These are phyloP conservation scores for Colletotrichum sp. DNA, from an alignment of 2,329 filamentous ascomycete species.

Conservation along the genomic window DNA sequence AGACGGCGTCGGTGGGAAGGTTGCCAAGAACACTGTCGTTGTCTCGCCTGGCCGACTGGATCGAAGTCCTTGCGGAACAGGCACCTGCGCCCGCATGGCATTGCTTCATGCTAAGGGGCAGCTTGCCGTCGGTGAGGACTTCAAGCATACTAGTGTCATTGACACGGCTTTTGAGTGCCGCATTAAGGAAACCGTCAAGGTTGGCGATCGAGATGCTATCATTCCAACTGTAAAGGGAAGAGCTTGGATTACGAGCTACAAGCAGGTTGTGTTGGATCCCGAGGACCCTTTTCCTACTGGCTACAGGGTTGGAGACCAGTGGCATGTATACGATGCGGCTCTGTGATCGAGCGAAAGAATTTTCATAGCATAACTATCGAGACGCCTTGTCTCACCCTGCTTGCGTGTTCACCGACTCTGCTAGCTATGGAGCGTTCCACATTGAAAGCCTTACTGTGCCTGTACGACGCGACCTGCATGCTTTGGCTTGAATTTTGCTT, in stretches of 20 bases:
- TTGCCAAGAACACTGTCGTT: constrained; percentile 43
- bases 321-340: not conserved
- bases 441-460: not conserved
- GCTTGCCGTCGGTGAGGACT: constrained; percentile 37
- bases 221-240: constrained; percentile 45
- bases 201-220: constrained; percentile 43
- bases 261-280: constrained; percentile 46
- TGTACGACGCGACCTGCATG: not conserved
- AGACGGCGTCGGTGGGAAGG: constrained; percentile 26
- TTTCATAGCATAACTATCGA: not conserved
- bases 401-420: not conserved
- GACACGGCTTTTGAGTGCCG: constrained; percentile 41
- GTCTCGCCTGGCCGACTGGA: constrained; percentile 51
- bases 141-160: constrained; percentile 45
- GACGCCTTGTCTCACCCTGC: not conserved
- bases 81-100: constrained; percentile 47
- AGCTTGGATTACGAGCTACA: constrained; percentile 50
- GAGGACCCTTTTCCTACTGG: constrained; percentile 47
- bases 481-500: not conserved
- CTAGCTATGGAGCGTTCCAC: not conserved
- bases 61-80: constrained; percentile 50
- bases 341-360: not conserved
- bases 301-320: constrained; percentile 19
- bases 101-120: constrained; percentile 45
- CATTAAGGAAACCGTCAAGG: constrained; percentile 38